Evolutionary conservation across 257 asterid genomes (phyloP).

Genomic region (Craterostigma plantagineum): DNA sequence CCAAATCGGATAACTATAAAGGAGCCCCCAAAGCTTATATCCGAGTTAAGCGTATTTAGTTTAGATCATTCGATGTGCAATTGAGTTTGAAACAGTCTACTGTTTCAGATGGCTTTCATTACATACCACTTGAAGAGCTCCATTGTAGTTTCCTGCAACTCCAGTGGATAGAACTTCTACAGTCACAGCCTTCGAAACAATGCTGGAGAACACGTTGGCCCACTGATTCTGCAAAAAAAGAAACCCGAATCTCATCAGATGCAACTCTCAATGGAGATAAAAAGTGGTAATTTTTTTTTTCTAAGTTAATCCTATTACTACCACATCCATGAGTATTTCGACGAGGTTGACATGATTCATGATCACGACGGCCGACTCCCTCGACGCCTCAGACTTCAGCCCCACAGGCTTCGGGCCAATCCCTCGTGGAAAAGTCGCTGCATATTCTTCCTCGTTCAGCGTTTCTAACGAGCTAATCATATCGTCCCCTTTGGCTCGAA

Average conservation of each 20-base stretch:
- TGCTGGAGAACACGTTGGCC: constrained; percentile 18
- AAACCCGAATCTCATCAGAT: no score
- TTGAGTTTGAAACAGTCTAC: not conserved
- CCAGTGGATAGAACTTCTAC: constrained; percentile 23
- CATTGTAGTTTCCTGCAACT: constrained; percentile 16
- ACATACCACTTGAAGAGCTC: constrained; percentile 25
- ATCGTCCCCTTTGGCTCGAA: constrained; percentile 10
- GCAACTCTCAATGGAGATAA: no score
- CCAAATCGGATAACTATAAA: no score
- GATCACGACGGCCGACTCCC: constrained; percentile 10
- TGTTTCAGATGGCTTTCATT: not conserved
- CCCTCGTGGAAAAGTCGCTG: constrained; percentile 11
- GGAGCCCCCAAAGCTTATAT: no score
- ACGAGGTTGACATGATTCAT: constrained; percentile 11
- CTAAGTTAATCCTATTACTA: no score
- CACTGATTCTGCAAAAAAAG: constrained; percentile 21
- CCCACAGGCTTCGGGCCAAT: constrained; percentile 9
- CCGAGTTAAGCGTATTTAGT: no score
- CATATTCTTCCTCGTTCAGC: constrained; percentile 21
- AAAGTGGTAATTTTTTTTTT: no score
- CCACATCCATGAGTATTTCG: constrained; percentile 34
- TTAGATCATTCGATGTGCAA: not conserved
- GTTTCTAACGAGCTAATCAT: no score
- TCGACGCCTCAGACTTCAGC: constrained; percentile 17
- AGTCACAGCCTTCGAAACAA: constrained; percentile 20